Base-by-base conservation (phyloP, 495 filamentous ascomycete genomes). In the Podospora pseudocomata region DNA sequence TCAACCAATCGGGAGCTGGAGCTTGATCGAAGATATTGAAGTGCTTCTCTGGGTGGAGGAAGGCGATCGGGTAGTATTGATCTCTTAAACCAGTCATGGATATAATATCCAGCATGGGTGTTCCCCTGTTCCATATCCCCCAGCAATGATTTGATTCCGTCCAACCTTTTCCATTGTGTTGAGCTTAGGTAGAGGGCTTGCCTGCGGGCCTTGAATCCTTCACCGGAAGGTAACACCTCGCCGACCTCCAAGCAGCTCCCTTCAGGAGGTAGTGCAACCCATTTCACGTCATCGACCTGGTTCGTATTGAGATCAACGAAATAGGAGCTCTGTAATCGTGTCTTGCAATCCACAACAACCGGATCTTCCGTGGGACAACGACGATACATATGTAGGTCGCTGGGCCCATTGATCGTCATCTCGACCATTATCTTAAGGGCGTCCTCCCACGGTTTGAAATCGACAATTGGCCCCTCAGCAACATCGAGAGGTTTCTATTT, bases 401-500 rank as follows among this genome's bases (percentile, higher is more conserved):
- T 32, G 30, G 4, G 30, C 30, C 7, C 7, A 7, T 32, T 5
- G 30, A 32, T 32, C 30, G 30, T 1, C 4, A 32, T 4, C 59
- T 34, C 23, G 11, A 61, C 5, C 59, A 61, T 61, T 4, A 61
- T 13, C 27, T 32, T 28, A 2, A 61, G 23, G 7, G 26, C 59
- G 27, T 15, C 18, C 23, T 61, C 30, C 16, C 5, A 30, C 4
- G 20, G 6, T 2, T 15, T 4, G 59, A 0, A 13, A 20, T 61
- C 26, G 59, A 61, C 4, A 15, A 61, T 18, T n/a, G 13, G 6
- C 3, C n/a, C 6, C 26, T 61, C 59, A 7, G 13, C n/a, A 5
- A 65, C 26, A 27, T 59, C 64, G 26, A 65, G 64, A 4, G 54
- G 54, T 19, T 65, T 65, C 28, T 55, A 20, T 30, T 19, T 4